Conservation (phyloP, 768 basidiomycete genomes). For the Clitopilus hobsonii region DNA sequence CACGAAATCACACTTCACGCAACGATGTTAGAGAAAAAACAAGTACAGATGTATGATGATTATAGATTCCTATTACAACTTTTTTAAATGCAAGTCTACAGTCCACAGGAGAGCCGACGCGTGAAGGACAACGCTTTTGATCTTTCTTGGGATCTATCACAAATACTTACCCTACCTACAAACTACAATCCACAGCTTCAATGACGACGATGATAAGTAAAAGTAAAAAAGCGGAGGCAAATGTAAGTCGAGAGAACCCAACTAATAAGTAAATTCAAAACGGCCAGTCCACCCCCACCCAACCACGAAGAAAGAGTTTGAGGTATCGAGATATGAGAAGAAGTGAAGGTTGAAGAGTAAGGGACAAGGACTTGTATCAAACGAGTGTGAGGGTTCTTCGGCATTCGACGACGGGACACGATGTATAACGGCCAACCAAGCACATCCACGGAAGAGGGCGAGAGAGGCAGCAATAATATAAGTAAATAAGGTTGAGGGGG, state of each 20-base stretch:
- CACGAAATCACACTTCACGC: background rate
- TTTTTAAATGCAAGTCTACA: background rate
- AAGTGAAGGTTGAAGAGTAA: background rate
- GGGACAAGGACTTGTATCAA: background rate
- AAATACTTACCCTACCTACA: background rate
- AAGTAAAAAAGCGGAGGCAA: background rate
- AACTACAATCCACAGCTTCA: background rate
- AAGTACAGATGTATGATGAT: background rate
- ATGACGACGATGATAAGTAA: background rate
- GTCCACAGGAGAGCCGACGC: background rate
- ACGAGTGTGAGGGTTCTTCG: background rate
- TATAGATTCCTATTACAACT: background rate
- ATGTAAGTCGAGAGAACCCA: background rate
- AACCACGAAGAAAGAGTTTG: background rate
- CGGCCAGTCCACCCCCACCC: background rate
- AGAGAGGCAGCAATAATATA: background rate
- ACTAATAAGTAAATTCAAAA: background rate
- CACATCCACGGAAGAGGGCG: background rate
- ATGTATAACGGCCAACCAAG: background rate
- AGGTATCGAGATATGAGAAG: background rate
- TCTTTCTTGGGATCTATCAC: background rate
- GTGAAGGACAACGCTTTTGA: background rate
- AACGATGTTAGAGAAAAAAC: background rate
- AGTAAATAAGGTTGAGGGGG: slow-evolving; percentile 2
- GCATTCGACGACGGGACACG: no score